Percentiles rank a stretch among this genome's conserved stretches.
phyloP scores from a whole-genome alignment of 495 filamentous ascomycete species.

The Daldinia decipiens region DNA sequence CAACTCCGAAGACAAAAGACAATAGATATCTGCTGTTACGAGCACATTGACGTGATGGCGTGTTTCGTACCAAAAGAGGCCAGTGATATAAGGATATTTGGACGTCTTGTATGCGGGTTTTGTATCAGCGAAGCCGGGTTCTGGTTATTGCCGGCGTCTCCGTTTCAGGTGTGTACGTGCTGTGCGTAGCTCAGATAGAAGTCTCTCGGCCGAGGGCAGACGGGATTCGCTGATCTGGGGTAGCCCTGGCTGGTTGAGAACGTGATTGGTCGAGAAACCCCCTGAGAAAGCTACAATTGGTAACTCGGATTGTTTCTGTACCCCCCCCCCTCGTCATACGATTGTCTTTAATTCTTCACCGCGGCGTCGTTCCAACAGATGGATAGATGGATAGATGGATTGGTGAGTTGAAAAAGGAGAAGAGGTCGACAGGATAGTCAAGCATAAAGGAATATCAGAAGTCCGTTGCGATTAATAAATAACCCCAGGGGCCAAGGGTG shows the following conservation, averaged over 20 bases:
- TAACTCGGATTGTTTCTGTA: conserved; percentile 14
- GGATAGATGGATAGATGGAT: background rate
- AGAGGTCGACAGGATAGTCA: background rate
- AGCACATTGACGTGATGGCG: background rate
- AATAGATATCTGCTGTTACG: background rate
- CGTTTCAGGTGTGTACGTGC: conserved; percentile 40
- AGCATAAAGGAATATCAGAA: conserved; percentile 9
- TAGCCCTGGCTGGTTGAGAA: conserved; percentile 12
- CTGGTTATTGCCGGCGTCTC: conserved; percentile 25
- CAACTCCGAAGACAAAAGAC: background rate
- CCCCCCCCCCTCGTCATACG: conserved; percentile 8
- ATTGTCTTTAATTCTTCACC: conserved; percentile 4
- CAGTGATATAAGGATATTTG: conserved; percentile 6
- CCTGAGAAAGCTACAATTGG: conserved; percentile 21
- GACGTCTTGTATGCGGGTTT: conserved; percentile 21
- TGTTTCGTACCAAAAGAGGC: background rate
- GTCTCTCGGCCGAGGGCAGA: background rate
- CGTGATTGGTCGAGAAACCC: conserved; percentile 23
- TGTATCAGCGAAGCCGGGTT: conserved; percentile 27
- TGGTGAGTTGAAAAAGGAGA: background rate
- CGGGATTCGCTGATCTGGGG: conserved; percentile 32
- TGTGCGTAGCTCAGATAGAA: background rate
- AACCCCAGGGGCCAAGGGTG: conserved; percentile 17
- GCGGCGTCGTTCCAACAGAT: conserved; percentile 2
- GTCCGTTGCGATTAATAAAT: conserved; percentile 8